These are phyloP conservation scores for Clarireedia hainanense DNA, from an alignment of 2,329 filamentous ascomycete genomes.

Conservation along the genomic window DNA sequence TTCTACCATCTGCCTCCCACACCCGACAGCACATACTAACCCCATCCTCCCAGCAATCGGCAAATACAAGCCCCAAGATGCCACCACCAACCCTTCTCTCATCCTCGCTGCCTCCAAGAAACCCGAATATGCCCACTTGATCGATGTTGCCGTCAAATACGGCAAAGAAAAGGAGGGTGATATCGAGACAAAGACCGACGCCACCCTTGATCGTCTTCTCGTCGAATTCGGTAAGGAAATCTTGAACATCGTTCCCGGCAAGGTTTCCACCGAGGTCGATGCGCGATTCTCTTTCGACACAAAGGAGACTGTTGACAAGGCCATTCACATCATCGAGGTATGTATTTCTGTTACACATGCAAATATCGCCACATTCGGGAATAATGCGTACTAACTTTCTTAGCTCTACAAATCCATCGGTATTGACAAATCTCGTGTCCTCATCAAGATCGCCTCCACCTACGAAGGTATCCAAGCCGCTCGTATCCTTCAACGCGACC, in stretches of 20 bases:
- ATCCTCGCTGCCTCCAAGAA: slow-evolving; percentile 99
- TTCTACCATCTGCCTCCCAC: slow-evolving; percentile 10
- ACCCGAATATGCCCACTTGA: slow-evolving; percentile 86
- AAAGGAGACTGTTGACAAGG: slow-evolving; percentile 87
- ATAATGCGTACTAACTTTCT: neutral
- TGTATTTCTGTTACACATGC: slow-evolving; percentile 30
- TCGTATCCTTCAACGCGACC: slow-evolving; percentile 89
- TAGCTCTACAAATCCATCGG: slow-evolving; percentile 92
- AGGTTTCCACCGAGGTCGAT: slow-evolving; percentile 98
- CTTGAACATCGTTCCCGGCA: slow-evolving; percentile 91
- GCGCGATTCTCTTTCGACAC: slow-evolving; percentile 94
- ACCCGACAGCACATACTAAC: slow-evolving; percentile 8
- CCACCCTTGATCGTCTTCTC: slow-evolving; percentile 84
- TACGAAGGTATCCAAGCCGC: slow-evolving; percentile 99
- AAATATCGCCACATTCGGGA: neutral
- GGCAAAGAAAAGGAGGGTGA: slow-evolving; percentile 68
- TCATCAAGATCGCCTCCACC: slow-evolving; percentile 99
- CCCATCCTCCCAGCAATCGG: slow-evolving; percentile 62
- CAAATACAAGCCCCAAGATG: slow-evolving; percentile 99
- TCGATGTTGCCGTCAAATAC: slow-evolving; percentile 76
- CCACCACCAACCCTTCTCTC: slow-evolving; percentile 98
- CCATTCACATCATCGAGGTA: slow-evolving; percentile 93
- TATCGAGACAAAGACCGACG: slow-evolving; percentile 78
- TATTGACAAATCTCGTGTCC: slow-evolving; percentile 84
- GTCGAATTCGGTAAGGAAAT: slow-evolving; percentile 99